Evolutionary conservation across 179 eudicot species (phyloP), one percentile per base, ranked within the genome.

Genomic region (Silene vulgaris): DNA sequence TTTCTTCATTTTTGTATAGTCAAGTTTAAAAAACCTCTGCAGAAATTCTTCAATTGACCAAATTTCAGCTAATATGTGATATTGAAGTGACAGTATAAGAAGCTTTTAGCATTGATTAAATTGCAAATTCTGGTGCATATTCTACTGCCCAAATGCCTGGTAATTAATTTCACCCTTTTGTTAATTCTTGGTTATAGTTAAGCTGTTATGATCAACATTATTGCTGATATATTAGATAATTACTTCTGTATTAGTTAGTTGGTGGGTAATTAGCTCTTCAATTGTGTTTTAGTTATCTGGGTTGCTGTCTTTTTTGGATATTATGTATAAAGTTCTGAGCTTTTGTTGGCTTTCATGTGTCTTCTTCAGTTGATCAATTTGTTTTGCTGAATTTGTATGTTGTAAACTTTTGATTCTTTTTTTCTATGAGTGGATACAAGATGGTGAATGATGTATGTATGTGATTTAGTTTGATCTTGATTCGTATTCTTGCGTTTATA

Each of bases 91-190:
- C 8, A 40, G 8, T 40, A 40, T 40, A 21, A 43, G 72, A 73
- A 72, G 72, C 48, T 68, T 76, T 77, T 67, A 73, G 13, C 77
- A 72, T 60, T 40, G 4, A 8, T 69, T 26, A 23, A 7, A 23
- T 69, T 56, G 69, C 20, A 26, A 35, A 54, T 45, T 45, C 50
- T 45, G 50, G 50, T 45, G 67, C 5, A 9, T 23, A 26, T 75
- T 74, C 28, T 74, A 59, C 80, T 76, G 78, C 52, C 0, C 26
- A 69, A n/a, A 79, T 79, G 78, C 65, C 80, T 69, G 85, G 85
- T 83, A 80, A 76, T 78, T 80, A 19, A 4, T 73, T 83, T 65
- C 72, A 77, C 81, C 48, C 68, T 14, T 16, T 11, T 26, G 0
- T 30, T 20, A 29, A 0, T 67, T 1, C 2, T 67, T 4, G 29